These are phyloP conservation scores for Calamus simplicifolius DNA, from an alignment of 176 grass and related monocot genomes.

Conservation along the genomic window DNA sequence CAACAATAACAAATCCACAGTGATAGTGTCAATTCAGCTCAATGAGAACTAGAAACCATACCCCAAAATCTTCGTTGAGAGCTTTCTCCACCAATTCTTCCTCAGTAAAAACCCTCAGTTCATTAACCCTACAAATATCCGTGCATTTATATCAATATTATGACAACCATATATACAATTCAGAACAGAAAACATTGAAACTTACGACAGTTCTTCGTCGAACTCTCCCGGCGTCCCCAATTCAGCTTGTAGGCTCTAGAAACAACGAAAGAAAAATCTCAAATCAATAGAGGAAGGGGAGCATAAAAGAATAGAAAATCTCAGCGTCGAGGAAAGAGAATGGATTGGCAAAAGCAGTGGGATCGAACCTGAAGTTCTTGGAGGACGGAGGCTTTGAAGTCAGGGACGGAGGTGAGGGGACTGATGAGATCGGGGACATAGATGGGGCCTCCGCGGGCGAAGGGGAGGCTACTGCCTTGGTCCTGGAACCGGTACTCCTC, in stretches of 20 bases:
- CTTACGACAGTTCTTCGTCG: slow-evolving; percentile 64
- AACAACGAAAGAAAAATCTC: not conserved
- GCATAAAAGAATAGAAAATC: no score
- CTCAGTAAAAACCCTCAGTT: slow-evolving; percentile 64
- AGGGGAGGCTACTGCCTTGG: slow-evolving; percentile 28
- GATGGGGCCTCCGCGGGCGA: slow-evolving; percentile 68
- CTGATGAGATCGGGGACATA: slow-evolving; percentile 60
- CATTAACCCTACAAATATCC: slow-evolving; percentile 44
- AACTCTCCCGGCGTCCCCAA: slow-evolving; percentile 37
- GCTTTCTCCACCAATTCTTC: slow-evolving; percentile 71
- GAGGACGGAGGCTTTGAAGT: slow-evolving; percentile 54
- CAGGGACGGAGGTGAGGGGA: slow-evolving; percentile 39
- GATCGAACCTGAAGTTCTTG: slow-evolving; percentile 47
- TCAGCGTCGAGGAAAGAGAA: no score
- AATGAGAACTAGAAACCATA: slow-evolving; percentile 8
- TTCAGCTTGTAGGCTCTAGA: slow-evolving; percentile 48
- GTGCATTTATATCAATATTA: no score
- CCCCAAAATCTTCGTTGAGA: slow-evolving; percentile 59
- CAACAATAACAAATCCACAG: not conserved
- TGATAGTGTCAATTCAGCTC: slow-evolving; percentile 1
- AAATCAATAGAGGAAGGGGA: no score
- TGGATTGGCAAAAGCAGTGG: not conserved
- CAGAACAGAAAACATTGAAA: not conserved
- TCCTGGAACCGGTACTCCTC: slow-evolving; percentile 18
- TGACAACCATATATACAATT: no score